These are phyloP conservation scores for Malania oleifera DNA, from an alignment of 164 flowering plant genomes.

Conservation along the genomic window DNA sequence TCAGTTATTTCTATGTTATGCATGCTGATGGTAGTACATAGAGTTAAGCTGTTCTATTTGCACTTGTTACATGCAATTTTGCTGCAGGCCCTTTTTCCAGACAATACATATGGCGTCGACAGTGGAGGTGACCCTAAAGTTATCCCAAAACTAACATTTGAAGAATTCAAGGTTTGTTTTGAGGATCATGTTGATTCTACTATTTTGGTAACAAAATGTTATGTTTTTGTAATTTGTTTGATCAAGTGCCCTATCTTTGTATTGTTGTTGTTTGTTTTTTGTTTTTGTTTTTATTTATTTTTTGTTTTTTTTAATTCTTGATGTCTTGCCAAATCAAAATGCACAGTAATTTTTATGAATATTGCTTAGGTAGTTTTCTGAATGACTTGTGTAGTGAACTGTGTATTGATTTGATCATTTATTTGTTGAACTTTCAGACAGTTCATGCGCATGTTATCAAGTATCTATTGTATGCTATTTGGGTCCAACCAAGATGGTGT, in stretches of 20 bases:
- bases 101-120: constrained; percentile 96
- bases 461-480: no score
- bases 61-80: not conserved
- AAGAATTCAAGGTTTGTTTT: constrained; percentile 83
- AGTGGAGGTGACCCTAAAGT: constrained; percentile 98
- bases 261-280: no score
- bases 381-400: no score
- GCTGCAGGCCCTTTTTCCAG: constrained; percentile 82
- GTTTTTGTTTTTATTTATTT: not conserved
- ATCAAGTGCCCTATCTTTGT: not conserved
- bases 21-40: not conserved
- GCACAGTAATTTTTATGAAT: no score
- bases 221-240: not conserved
- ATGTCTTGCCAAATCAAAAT: not conserved
- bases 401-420: no score
- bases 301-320: not conserved
- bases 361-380: no score
- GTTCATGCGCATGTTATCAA: no score
- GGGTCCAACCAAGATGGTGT: no score
- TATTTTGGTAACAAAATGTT: not conserved
- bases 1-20: no score
- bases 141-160: constrained; percentile 87
- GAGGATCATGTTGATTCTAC: constrained; percentile 3
- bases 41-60: not conserved
- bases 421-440: no score